Percentiles rank a stretch among this genome's conserved stretches.
Conservation (phyloP, 768 basidiomycete species). For the Lanmaoa pseudosensibilis region DNA sequence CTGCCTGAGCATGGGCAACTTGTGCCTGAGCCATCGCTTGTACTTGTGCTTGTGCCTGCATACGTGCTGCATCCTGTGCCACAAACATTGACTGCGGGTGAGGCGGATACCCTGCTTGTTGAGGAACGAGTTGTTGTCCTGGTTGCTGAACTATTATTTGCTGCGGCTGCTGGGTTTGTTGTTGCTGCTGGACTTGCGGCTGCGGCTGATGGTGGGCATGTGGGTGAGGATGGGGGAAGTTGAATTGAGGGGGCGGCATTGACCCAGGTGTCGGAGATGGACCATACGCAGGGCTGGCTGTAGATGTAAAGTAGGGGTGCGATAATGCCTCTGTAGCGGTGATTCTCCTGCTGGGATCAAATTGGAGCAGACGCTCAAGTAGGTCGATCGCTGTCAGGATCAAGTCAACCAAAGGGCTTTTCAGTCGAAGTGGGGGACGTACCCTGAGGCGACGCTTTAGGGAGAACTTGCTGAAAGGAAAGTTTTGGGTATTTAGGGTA, state of each 20-base stretch:
- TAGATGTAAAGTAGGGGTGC: slow-evolving; percentile 86
- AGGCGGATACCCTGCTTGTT: slow-evolving; percentile 32
- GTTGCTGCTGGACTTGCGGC: slow-evolving; percentile 43
- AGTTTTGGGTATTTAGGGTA: slow-evolving; percentile 88
- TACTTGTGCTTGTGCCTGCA: slow-evolving; percentile 45
- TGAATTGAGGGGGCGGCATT: slow-evolving; percentile 68
- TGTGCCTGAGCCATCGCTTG: slow-evolving; percentile 43
- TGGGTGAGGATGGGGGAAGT: slow-evolving; percentile 63
- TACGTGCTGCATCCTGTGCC: slow-evolving; percentile 34
- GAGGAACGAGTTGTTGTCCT: slow-evolving; percentile 39
- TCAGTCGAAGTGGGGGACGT: slow-evolving; percentile 3
- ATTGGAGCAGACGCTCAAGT: slow-evolving; percentile 91
- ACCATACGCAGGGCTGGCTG: slow-evolving; percentile 36
- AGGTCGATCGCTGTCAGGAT: slow-evolving; percentile 73
- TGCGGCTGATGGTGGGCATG: slow-evolving; percentile 51
- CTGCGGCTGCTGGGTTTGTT: slow-evolving; percentile 42
- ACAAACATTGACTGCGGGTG: slow-evolving; percentile 36
- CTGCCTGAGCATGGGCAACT: slow-evolving; percentile 37
- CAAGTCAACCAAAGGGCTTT: slow-evolving; percentile 2
- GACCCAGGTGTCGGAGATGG: slow-evolving; percentile 46
- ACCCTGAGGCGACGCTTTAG: slow-evolving; percentile 87
- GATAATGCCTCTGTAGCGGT: slow-evolving; percentile 88
- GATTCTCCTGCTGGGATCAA: slow-evolving; percentile 90
- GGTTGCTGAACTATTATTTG: slow-evolving; percentile 39
- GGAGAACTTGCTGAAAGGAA: slow-evolving; percentile 75